These are phyloP conservation scores for Calocera viscosa DNA, from an alignment of 768 basidiomycete species.

Conservation along the genomic window DNA sequence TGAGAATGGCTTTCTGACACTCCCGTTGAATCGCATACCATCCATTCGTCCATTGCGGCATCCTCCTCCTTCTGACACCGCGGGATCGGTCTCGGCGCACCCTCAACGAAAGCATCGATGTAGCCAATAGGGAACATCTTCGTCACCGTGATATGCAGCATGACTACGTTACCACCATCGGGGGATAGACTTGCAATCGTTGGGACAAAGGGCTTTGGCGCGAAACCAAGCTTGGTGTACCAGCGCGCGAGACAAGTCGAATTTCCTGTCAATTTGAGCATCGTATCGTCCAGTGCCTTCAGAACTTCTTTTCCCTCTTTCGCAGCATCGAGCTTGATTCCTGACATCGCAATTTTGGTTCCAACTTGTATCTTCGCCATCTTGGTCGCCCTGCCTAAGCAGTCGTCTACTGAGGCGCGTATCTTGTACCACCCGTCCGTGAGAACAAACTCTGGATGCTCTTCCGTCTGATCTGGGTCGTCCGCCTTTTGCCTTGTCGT, in stretches of 20 bases:
- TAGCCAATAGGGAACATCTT: slow-evolving; percentile 71
- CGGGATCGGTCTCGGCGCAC: slow-evolving; percentile 38
- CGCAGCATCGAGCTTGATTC: slow-evolving; percentile 56
- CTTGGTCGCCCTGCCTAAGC: slow-evolving; percentile 55
- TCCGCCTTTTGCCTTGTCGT: slow-evolving; percentile 30
- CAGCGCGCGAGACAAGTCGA: slow-evolving; percentile 76
- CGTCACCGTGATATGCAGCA: slow-evolving; percentile 59
- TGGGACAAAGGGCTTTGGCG: slow-evolving; percentile 49
- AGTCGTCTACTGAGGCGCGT: slow-evolving; percentile 58
- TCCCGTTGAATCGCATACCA: slow-evolving; percentile 33
- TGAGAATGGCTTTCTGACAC: background rate
- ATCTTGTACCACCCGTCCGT: slow-evolving; percentile 96
- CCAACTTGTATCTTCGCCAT: slow-evolving; percentile 60
- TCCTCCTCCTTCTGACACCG: slow-evolving; percentile 59
- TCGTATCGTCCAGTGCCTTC: slow-evolving; percentile 58
- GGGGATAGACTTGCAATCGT: slow-evolving; percentile 65
- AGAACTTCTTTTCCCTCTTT: slow-evolving; percentile 74
- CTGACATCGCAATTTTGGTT: slow-evolving; percentile 67
- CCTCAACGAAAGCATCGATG: slow-evolving; percentile 47
- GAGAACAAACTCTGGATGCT: slow-evolving; percentile 62
- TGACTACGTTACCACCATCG: slow-evolving; percentile 67
- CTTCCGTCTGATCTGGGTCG: slow-evolving; percentile 29
- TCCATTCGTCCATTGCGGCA: slow-evolving; percentile 50
- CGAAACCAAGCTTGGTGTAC: slow-evolving; percentile 80
- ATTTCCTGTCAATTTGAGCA: slow-evolving; percentile 65